phyloP scores from a whole-genome alignment of 192 early-diverging fungal genomes.

The Coemansia sp. region DNA sequence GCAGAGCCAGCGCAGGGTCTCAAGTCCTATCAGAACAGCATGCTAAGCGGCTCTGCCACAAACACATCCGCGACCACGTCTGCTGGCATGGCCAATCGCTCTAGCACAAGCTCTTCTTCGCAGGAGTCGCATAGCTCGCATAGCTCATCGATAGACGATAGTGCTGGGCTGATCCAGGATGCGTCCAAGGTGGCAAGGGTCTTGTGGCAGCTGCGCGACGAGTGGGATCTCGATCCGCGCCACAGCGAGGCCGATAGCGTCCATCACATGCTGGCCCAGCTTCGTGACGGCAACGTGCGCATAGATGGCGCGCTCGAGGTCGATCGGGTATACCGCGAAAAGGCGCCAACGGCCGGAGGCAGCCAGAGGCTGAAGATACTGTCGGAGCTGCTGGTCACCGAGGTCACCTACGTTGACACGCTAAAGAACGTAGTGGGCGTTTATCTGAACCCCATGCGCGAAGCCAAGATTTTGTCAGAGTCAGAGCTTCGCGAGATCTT shows the following conservation, averaged over 20 bases:
- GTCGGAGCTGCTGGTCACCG: constrained; percentile 78
- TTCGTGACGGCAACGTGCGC: constrained; percentile 17
- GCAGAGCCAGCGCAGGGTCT: neutral
- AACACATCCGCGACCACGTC: neutral
- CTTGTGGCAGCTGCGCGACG: constrained; percentile 49
- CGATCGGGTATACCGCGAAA: constrained; percentile 29
- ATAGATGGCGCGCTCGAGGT: constrained; percentile 22
- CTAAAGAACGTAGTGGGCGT: constrained; percentile 69
- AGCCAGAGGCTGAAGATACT: constrained; percentile 64
- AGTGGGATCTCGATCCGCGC: constrained; percentile 49
- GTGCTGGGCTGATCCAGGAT: constrained; percentile 22
- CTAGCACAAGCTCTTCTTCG: constrained; percentile 25
- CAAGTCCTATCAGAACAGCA: constrained; percentile 12
- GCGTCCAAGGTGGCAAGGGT: constrained; percentile 27
- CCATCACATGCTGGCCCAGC: constrained; percentile 22
- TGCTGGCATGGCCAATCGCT: constrained; percentile 5
- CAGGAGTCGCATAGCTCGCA: constrained; percentile 24
- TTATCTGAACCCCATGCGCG: constrained; percentile 59
- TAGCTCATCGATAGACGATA: constrained; percentile 22
- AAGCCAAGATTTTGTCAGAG: constrained; percentile 50
- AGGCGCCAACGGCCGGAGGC: constrained; percentile 22
- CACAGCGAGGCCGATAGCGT: constrained; percentile 30
- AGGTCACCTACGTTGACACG: constrained; percentile 82
- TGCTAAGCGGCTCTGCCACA: neutral
- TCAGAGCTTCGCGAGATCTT: constrained; percentile 72